Percentiles rank a stretch among this genome's conserved stretches.
Evolutionary conservation across 345 rosid species (phyloP).

Genomic region (Gossypium ekmanianum): DNA sequence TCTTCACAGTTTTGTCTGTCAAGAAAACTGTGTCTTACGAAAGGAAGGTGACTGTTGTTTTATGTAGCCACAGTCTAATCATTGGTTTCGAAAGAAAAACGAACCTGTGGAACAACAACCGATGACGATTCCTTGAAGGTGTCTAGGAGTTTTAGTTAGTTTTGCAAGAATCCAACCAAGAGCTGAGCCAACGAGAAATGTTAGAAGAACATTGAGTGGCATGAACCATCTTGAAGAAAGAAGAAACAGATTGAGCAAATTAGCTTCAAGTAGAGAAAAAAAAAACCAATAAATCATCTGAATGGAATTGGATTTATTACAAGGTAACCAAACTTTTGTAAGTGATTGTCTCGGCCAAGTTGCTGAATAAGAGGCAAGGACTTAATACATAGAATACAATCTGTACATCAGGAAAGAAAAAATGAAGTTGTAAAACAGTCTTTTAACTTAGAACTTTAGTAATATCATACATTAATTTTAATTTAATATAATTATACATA

Average conservation of each 20-base stretch:
- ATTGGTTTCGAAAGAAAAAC: no score
- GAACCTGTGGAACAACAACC: conserved; percentile 30
- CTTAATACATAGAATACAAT: conserved; percentile 34
- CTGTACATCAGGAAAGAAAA: conserved; percentile 14
- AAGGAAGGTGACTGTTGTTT: no score
- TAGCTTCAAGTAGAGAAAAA: neutral
- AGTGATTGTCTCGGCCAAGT: conserved; percentile 38
- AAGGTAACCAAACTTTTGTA: conserved; percentile 27
- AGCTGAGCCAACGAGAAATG: conserved; percentile 19
- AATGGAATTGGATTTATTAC: conserved; percentile 33
- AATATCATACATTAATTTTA: neutral
- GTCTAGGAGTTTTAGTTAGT: conserved; percentile 43
- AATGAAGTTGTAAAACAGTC: neutral
- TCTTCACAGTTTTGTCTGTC: no score
- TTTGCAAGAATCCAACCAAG: conserved; percentile 49
- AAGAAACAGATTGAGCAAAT: neutral
- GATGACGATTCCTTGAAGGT: conserved; percentile 32
- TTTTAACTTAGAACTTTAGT: neutral
- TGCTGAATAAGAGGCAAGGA: conserved; percentile 42
- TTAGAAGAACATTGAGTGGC: conserved; percentile 34
- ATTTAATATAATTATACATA: neutral
- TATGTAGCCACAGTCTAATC: neutral
- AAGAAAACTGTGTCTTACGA: neutral
- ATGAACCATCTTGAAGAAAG: conserved; percentile 42
- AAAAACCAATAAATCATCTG: neutral